A percentile compares a stretch with the other conserved stretches of the same genome.
Conservation (phyloP, 2,329 filamentous ascomycete species). For the Penicillium sp. region DNA sequence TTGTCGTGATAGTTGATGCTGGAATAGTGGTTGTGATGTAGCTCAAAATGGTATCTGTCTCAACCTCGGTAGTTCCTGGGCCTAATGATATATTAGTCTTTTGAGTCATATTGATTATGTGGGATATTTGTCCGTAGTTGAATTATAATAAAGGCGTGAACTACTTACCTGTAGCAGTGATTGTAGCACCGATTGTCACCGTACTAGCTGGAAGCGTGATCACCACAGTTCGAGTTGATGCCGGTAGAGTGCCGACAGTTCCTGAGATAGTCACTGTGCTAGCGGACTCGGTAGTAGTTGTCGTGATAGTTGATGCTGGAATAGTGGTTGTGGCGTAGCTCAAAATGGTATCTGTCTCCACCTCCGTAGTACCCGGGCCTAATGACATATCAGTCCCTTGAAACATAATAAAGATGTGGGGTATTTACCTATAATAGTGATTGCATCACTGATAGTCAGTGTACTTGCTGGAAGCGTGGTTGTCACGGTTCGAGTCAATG, state of each 20-base stretch:
- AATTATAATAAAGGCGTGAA: no score
- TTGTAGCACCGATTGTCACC: background rate
- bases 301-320: constrained; percentile 8
- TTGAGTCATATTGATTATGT: no score
- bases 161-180: constrained; percentile 4
- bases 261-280: constrained; percentile 2
- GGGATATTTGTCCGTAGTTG: no score
- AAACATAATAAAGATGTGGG: background rate
- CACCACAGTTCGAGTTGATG: constrained; percentile 1
- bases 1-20: constrained; percentile 8
- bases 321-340: constrained; percentile 5
- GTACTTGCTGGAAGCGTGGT: constrained; percentile 2
- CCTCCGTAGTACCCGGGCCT: background rate
- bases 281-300: background rate
- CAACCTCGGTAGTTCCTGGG: background rate
- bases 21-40: constrained; percentile 8
- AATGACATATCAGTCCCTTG: background rate
- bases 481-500: constrained; percentile 1
- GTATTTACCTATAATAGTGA: constrained; percentile 5
- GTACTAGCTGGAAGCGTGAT: constrained; percentile 1
- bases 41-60: background rate
- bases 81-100: background rate
- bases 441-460: background rate
- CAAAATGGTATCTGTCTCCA: background rate
- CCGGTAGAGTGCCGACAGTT: constrained; percentile 2